A percentile compares a stretch with the other conserved stretches of the same genome.
These are phyloP conservation scores for Trametes punicea DNA, from an alignment of 768 basidiomycete species.

Conservation along the genomic window DNA sequence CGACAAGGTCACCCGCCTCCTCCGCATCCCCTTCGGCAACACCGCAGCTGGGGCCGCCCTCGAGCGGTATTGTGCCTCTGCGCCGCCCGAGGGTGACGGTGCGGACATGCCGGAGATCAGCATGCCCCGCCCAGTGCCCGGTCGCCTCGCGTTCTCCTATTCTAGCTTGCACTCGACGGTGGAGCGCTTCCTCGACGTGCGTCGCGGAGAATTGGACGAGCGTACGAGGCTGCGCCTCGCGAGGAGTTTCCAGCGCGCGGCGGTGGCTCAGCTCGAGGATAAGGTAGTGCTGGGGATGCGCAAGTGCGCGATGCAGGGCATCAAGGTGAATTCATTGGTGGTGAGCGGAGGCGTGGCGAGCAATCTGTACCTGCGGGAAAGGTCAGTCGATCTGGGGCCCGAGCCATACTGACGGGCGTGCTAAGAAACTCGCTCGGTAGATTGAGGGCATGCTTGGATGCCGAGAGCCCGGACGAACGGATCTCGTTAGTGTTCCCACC, in stretches of 20 bases:
- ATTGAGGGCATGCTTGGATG: conserved; percentile 30
- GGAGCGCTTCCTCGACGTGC: conserved; percentile 49
- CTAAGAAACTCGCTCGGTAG: conserved; percentile 27
- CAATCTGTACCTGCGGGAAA: conserved; percentile 63
- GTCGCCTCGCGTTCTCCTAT: conserved; percentile 72
- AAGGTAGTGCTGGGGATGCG: conserved; percentile 60
- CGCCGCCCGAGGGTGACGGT: conserved; percentile 16
- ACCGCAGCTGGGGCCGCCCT: conserved; percentile 78
- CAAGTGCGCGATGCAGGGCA: conserved; percentile 40
- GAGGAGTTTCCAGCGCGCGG: conserved; percentile 68
- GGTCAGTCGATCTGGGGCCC: conserved; percentile 41
- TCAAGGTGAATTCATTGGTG: conserved; percentile 58
- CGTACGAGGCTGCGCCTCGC: conserved; percentile 50
- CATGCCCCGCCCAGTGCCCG: conserved; percentile 38
- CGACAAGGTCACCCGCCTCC: conserved; percentile 76
- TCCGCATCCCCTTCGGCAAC: conserved; percentile 61
- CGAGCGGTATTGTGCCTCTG: conserved; percentile 58
- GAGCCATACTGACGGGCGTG: conserved; percentile 16
- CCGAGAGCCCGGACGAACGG: conserved; percentile 28
- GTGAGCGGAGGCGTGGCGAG: conserved; percentile 94
- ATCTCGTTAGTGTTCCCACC: conserved; percentile 72
- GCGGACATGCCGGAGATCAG: not conserved
- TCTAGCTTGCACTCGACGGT: conserved; percentile 71
- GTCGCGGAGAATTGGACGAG: conserved; percentile 41
- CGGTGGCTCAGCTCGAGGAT: conserved; percentile 67